phyloP scores from a whole-genome alignment of 768 basidiomycete genomes.

The Tylopilus intermedius region DNA sequence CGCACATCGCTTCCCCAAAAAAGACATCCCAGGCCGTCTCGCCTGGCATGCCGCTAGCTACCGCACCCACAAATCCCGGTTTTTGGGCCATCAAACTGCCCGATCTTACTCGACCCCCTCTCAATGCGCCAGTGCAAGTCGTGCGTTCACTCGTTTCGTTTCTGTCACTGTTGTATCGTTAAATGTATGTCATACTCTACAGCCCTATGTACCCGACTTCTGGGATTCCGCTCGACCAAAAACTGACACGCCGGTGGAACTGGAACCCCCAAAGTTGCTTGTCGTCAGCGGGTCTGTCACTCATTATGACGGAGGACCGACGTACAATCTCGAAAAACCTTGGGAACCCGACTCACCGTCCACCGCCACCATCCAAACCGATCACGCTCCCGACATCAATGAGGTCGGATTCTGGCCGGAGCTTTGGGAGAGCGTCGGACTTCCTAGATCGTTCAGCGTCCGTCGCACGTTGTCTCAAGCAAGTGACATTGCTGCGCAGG shows the following conservation, averaged over 20 bases:
- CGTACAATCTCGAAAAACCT: constrained; percentile 34
- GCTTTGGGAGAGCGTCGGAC: constrained; percentile 34
- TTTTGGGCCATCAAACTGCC: constrained; percentile 55
- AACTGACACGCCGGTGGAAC: constrained; percentile 23
- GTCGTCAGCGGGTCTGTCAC: constrained; percentile 45
- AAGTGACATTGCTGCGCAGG: constrained; percentile 9
- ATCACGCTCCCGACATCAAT: constrained; percentile 13
- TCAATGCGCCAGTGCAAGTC: constrained; percentile 47
- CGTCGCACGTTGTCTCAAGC: constrained; percentile 15
- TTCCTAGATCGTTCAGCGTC: constrained; percentile 31
- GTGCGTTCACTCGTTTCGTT: constrained; percentile 37
- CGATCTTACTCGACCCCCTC: constrained; percentile 41
- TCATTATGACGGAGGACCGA: constrained; percentile 46
- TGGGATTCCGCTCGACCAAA: constrained; percentile 47
- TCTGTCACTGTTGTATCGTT: not conserved
- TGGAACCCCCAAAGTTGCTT: constrained; percentile 42
- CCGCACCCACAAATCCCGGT: constrained; percentile 17
- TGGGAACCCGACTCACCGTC: constrained; percentile 4
- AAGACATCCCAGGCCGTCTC: constrained; percentile 29
- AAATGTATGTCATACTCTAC: not conserved
- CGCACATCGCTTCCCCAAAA: constrained; percentile 18
- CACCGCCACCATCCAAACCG: not conserved
- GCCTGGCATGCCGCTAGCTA: constrained; percentile 39
- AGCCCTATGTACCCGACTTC: constrained; percentile 61
- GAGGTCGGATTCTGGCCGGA: constrained; percentile 28